Evolutionary conservation across 768 basidiomycete species (phyloP).

Genomic region (Amanita thiersii): DNA sequence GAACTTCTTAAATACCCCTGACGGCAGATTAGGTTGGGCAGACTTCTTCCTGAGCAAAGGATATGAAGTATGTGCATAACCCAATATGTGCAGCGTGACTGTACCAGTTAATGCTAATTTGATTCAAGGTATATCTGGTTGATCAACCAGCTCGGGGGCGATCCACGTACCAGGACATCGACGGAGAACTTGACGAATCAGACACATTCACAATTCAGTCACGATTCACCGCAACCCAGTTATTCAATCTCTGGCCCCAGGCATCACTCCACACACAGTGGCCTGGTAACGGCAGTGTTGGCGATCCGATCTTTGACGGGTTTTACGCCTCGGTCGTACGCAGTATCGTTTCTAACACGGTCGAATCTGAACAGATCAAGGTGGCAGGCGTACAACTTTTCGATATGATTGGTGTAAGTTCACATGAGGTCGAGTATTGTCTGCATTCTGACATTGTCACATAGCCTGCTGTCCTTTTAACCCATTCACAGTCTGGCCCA

Average conservation of each 20-base stretch:
- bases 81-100: too few relatives aligned
- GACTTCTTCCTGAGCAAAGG: slow-evolving; percentile 43
- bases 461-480: slow-evolving; percentile 38
- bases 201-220: slow-evolving; percentile 26
- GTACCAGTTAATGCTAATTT: background rate
- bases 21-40: slow-evolving; percentile 48
- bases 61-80: slow-evolving; percentile 34
- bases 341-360: slow-evolving; percentile 24
- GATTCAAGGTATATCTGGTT: slow-evolving; percentile 30
- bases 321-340: slow-evolving; percentile 38
- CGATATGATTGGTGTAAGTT: slow-evolving; percentile 39
- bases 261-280: slow-evolving; percentile 40
- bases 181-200: slow-evolving; percentile 25
- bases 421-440: background rate
- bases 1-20: slow-evolving; percentile 45
- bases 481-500: slow-evolving; percentile 43
- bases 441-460: background rate
- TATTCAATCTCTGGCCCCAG: slow-evolving; percentile 35
- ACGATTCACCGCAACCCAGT: slow-evolving; percentile 34
- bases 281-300: slow-evolving; percentile 41
- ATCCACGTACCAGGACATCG: slow-evolving; percentile 33
- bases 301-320: slow-evolving; percentile 35
- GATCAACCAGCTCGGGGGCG: slow-evolving; percentile 40
- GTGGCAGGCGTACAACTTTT: slow-evolving; percentile 32
- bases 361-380: slow-evolving; percentile 30